Conservation (phyloP, 169 alveolate genomes). For the Plasmodium falciparum region DNA sequence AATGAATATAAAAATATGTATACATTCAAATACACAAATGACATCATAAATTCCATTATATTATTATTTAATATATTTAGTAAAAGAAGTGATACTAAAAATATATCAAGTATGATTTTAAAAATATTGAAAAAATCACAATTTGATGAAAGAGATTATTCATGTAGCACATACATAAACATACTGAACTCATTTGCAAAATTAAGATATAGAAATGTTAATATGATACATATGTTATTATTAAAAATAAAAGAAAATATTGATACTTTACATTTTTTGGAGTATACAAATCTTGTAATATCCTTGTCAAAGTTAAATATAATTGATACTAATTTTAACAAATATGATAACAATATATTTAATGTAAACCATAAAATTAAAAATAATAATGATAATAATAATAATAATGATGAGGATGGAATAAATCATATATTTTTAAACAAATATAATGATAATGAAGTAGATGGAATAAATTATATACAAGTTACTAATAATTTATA, state of each 20-base stretch:
- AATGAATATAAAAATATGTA: too few species aligned
- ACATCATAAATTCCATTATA: not conserved
- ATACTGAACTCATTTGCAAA: slow-evolving; percentile 65
- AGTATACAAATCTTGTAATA: slow-evolving; percentile 45
- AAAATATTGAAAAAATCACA: slow-evolving; percentile 23
- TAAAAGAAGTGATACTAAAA: slow-evolving; percentile 47
- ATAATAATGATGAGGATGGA: not conserved
- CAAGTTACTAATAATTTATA: slow-evolving; percentile 14
- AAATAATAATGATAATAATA: not conserved
- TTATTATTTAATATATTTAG: slow-evolving; percentile 51
- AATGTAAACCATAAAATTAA: not conserved
- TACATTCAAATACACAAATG: not conserved
- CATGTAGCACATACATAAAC: slow-evolving; percentile 32
- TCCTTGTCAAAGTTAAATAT: slow-evolving; percentile 61
- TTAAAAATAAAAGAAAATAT: slow-evolving; percentile 23
- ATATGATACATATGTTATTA: slow-evolving; percentile 28
- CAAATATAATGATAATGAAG: slow-evolving; percentile 10
- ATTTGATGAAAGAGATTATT: slow-evolving; percentile 5
- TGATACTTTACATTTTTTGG: slow-evolving; percentile 38
- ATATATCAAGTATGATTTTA: slow-evolving; percentile 19
- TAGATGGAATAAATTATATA: not conserved
- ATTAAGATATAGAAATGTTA: slow-evolving; percentile 50
- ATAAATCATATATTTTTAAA: slow-evolving; percentile 24
- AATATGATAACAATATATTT: slow-evolving; percentile 23
- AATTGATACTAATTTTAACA: slow-evolving; percentile 18